A percentile compares a stretch with the other conserved stretches of the same genome.
These are phyloP conservation scores for Aureobasidium melanogenum DNA, from an alignment of 2,329 filamentous ascomycete genomes.

Conservation along the genomic window DNA sequence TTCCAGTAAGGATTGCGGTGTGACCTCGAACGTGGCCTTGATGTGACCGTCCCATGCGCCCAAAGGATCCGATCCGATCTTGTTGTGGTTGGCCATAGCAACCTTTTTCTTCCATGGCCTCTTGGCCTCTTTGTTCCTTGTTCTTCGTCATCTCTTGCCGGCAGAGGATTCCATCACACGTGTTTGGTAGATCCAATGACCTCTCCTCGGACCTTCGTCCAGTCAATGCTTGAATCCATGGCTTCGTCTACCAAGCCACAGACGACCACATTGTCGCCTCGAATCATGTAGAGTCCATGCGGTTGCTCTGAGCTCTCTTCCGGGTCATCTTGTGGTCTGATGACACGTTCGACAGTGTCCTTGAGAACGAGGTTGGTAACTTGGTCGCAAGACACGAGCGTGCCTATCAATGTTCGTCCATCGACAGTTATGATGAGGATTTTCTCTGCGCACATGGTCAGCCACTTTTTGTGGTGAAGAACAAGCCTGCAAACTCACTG, in stretches of 20 bases:
- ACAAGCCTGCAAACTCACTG: slow-evolving; percentile 22
- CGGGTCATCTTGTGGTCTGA: slow-evolving; percentile 73
- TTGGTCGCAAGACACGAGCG: slow-evolving; percentile 77
- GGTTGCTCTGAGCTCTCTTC: slow-evolving; percentile 73
- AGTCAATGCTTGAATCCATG: slow-evolving; percentile 84
- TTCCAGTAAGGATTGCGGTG: neutral
- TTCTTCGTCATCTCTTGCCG: neutral
- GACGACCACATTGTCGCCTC: slow-evolving; percentile 88
- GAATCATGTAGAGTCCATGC: slow-evolving; percentile 81
- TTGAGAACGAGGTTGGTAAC: slow-evolving; percentile 86
- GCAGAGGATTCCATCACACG: slow-evolving; percentile 29
- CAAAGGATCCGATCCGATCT: neutral
- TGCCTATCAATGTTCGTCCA: slow-evolving; percentile 69
- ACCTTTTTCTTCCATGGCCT: neutral
- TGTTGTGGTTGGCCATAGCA: neutral
- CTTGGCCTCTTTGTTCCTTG: neutral
- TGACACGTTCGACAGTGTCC: slow-evolving; percentile 79
- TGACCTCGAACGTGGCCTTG: neutral
- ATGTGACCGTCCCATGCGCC: neutral
- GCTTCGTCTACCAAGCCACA: slow-evolving; percentile 85
- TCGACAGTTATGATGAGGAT: slow-evolving; percentile 88
- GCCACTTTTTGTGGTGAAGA: slow-evolving; percentile 20
- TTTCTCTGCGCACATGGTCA: slow-evolving; percentile 56
- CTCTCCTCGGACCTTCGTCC: slow-evolving; percentile 78
- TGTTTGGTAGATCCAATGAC: slow-evolving; percentile 83